Percentiles rank a stretch among this genome's conserved stretches.
These are phyloP conservation scores for Delonix regia DNA, from an alignment of 306 rosid genomes.

Conservation along the genomic window DNA sequence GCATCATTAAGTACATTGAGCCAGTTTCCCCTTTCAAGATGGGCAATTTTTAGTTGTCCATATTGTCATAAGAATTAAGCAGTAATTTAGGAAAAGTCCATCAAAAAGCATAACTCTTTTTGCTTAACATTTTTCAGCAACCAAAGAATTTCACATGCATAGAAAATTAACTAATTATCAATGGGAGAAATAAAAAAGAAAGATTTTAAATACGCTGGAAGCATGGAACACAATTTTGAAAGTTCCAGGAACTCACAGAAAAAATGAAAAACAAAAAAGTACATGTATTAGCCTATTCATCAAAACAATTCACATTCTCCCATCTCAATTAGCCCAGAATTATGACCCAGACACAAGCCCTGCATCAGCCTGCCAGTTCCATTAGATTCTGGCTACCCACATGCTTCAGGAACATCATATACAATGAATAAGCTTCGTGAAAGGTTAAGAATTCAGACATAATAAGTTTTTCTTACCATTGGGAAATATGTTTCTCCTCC, in stretches of 20 bases:
- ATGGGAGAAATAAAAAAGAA: slow-evolving; percentile 17
- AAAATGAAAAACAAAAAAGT: neutral
- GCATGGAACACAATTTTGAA: slow-evolving; percentile 25
- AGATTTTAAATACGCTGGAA: slow-evolving; percentile 7
- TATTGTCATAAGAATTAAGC: neutral
- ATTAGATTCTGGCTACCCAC: slow-evolving; percentile 18
- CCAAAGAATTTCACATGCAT: slow-evolving; percentile 12
- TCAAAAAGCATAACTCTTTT: neutral
- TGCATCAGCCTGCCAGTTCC: slow-evolving; percentile 17
- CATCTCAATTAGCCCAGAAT: neutral
- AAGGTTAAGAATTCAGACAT: slow-evolving; percentile 28
- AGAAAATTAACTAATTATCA: neutral
- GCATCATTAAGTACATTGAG: too few species aligned
- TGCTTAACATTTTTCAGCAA: neutral
- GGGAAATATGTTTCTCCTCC: slow-evolving; percentile 99
- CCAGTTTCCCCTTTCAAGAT: too few species aligned
- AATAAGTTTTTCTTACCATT: slow-evolving; percentile 51
- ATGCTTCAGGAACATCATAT: slow-evolving; percentile 25
- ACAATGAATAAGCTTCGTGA: slow-evolving; percentile 28
- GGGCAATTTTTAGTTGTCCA: neutral
- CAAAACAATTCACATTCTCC: slow-evolving; percentile 23
- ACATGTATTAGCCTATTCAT: slow-evolving; percentile 10
- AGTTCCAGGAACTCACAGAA: slow-evolving; percentile 13
- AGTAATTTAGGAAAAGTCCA: neutral
- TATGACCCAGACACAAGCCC: slow-evolving; percentile 1